Evolutionary conservation across 805 yeast species (phyloP), one percentile per base, ranked within the genome.

Genomic region (Cyberlindnera americana): DNA sequence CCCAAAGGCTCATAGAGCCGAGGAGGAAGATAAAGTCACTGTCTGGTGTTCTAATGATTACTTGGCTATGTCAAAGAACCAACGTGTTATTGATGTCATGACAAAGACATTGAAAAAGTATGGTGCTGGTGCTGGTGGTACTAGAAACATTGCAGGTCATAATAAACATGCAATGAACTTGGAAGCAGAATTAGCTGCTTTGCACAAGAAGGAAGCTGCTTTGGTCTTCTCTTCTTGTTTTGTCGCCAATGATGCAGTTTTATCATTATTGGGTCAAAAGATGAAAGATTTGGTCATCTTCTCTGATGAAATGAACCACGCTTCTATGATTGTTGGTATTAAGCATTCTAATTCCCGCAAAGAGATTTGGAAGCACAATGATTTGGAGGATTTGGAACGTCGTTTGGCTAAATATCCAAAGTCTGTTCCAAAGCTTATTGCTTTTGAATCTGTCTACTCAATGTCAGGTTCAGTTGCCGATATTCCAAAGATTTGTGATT

Each of bases 41-140:
- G 99, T 93, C 43, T 93, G 99, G 99, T 93, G 99, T 60, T 90
- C 99, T 29, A 93, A 93, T 63, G 99, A 93, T 65, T 93, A 93
- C 62, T 72, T 93, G 46, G 97, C 98, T 11, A 86, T 93, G 93
- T 91, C 96, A 37, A 80, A 78, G 56, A 85, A 91, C 61, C 74
- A 73, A 47, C 68, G 73, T 47, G 91, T 91, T 31, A 67, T 88
- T 44, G 66, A 75, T 14, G 79, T 78, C 40, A 93, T 91, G 91
- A 82, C 83, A 53, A 61, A 70, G 35, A 81, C 95, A 14, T 73
- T 93, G 62, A 84, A 83, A 54, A 79, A 77, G 67, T 93, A 93
- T 61, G 99, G 99, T 55, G 84, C 96, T 5, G 99, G 99, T 54
- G 96, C 99, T 8, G 99, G 99, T 59, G 99, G 99, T 53, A 93